These are phyloP conservation scores for Podaxis sp. DNA, from an alignment of 768 basidiomycete species.

Conservation along the genomic window DNA sequence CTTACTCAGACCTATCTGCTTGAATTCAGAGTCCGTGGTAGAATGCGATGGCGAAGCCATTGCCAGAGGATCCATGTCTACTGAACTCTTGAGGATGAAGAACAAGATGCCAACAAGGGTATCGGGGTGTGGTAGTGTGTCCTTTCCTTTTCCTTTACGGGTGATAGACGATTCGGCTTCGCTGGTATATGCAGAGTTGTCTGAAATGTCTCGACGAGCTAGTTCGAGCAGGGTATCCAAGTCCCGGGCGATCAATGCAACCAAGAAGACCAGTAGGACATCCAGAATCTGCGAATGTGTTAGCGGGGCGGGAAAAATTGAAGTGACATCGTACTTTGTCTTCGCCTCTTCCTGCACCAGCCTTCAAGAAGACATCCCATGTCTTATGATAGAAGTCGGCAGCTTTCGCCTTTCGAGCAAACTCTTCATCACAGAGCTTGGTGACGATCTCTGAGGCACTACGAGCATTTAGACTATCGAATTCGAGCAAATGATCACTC, in stretches of 20 bases:
- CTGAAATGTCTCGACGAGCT: conserved; percentile 25
- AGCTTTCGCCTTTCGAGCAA: conserved; percentile 74
- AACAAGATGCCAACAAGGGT: conserved; percentile 40
- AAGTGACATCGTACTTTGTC: conserved; percentile 35
- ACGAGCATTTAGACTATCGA: background rate
- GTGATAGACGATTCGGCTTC: conserved; percentile 8
- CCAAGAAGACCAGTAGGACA: conserved; percentile 55
- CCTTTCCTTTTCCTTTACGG: conserved; percentile 12
- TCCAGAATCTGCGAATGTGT: conserved; percentile 51
- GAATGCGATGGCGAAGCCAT: conserved; percentile 24
- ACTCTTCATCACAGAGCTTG: conserved; percentile 70
- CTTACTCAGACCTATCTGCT: conserved; percentile 47
- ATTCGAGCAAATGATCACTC: background rate
- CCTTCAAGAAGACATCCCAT: conserved; percentile 60
- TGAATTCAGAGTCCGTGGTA: conserved; percentile 38
- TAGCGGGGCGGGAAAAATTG: background rate
- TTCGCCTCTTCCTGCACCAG: conserved; percentile 57
- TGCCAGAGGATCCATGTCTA: conserved; percentile 46
- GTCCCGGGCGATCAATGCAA: conserved; percentile 60
- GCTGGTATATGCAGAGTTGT: conserved; percentile 1
- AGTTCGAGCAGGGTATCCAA: conserved; percentile 50
- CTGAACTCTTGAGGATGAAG: conserved; percentile 29
- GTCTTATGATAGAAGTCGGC: conserved; percentile 67
- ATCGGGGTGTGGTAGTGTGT: background rate
- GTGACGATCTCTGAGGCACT: conserved; percentile 76